Base-by-base conservation (phyloP, 805 yeast genomes). In the Lipomyces anomalus region DNA sequence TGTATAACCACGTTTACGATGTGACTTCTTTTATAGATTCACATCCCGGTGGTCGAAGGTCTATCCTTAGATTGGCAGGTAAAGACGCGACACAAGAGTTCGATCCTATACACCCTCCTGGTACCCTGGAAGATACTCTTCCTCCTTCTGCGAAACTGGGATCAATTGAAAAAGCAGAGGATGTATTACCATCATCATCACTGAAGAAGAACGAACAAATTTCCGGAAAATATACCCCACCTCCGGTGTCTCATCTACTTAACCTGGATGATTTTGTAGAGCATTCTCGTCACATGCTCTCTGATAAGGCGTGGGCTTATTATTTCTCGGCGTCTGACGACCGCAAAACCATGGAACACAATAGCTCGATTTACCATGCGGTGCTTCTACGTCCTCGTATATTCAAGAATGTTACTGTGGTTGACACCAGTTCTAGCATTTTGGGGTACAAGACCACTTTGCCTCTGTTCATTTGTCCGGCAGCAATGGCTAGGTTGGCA, bases 241-340 rank as follows among this genome's bases (percentile, higher is more conserved):
- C 48, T 4, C 54, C 54, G 11, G 47, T 43, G 2, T 52, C 47
- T 26, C 30, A 26, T 32, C 47, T 50, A 52, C 17, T 80, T 60
- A 90, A 90, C 59, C 57, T 86, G 46, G 80, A 78, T 57, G 97
- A 90, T 64, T 86, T 90, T 60, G 97, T 90, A 64, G 74, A 76
- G 55, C 78, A 90, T 38, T 97, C 97, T 2, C 72, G 84, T 42
- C 74, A 79, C 45, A 82, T 85, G 28, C 69, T 90, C 70, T 76
- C 86, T 23, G 78, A 76, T 45, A 75, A 76, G 30, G 97, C 92
- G 0, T 85, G 97, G 94, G 92, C 92, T 7, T 90, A 52, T 42
- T 75, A 72, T 55, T 71, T 62, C 48, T 72, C 78, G 5, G 79
- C 76, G 4, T 63, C 76, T 22, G 75, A 73, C 42, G 79, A 75